Base-by-base conservation (phyloP, 306 rosid genomes). In the Mucuna pruriens region DNA sequence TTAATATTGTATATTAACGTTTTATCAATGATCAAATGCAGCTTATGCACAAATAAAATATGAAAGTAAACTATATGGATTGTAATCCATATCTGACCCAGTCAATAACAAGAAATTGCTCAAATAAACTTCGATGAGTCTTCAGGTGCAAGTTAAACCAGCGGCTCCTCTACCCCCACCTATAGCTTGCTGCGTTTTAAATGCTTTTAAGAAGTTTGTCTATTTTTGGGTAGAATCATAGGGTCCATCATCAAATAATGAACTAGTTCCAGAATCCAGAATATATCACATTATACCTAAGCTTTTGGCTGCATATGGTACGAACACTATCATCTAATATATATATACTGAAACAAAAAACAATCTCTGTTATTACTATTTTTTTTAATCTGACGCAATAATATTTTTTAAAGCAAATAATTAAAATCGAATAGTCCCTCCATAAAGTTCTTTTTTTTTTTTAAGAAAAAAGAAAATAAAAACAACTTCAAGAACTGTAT, bases 81-180 rank as follows among this genome's bases (percentile, higher is more conserved):
- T 63, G 13, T 7, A 63, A 7, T 17, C 26, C 57, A 29, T 12
- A 6, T 63, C 20, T 33, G 42, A 33, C 45, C 13, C 69, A 63
- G 36, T 16, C 23, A 49, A 49, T 16, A 49, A 16, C 9, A 6
- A 51, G 22, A 8, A 17, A 17, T 2, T 2, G 23, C 60, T 52
- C 11, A 19, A 7, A 11, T 7, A 52, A 52, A 52, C 7, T 17
- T 17, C 19, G 19, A 19, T 52, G 60, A 52, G 44, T 63, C 45
- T 63, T 31, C 23, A 33, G 45, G 70, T 34, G 70, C 70, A 33
- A 65, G 46, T 34, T 64, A n/a, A 76, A 76, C 48, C 44, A 64
- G 15, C 16, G 73, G 23, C 74, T 23, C 81, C 77, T 19, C 19
- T 15, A 0, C 61, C 17, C 60, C 58, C n/a, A 16, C 31, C 70